Evolutionary conservation across 129 eudicot species (phyloP), one percentile per base, ranked within the genome.

Genomic region (Scalesia atractyloides): DNA sequence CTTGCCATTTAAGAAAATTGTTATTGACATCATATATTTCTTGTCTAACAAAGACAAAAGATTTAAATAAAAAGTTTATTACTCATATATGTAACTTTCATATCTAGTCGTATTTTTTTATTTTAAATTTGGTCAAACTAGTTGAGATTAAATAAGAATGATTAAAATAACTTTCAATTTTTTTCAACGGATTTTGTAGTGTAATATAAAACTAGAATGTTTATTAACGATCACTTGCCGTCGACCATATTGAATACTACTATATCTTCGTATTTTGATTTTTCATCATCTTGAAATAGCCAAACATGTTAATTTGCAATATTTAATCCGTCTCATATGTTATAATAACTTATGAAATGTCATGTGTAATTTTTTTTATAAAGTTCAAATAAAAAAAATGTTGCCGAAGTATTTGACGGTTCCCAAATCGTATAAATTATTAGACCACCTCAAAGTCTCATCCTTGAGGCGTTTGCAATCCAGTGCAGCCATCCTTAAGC

Each of bases 331-430:
- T 18, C 36, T 10, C 36, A 9, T 56, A 20, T 56, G 34, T 56
- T 56, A 20, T 56, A 57, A 11, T 57, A 57, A 57, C 37, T 22
- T 57, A 57, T 57, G 22, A 57, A 57, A 57, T 57, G 63, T 57
- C 63, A 57, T 16, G 16, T 57, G 12, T 57, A 57, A 11, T 3
- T 20, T 20, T 2, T 57, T 34, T 9, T 19, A 57, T 1, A 20
- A 11, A 22, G 4, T 20, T 22, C 7, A 57, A 57, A 57, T 3
- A 4, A 57, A 11, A 11, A 57, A 9, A 20, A 0, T 22, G 30
- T 57, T 9, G 34, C n/a, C 36, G 4, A 15, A 5, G 7, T 19
- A 56, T 20, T 56, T 20, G n/a, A 56, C 62, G 7, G 34, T 22
- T 56, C 2, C 15, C n/a, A 26, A 19, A 20, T 56, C 3, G 63